Conservation (phyloP, 1,284 basidiomycete genomes). For the Exsudoporus floridanus region DNA sequence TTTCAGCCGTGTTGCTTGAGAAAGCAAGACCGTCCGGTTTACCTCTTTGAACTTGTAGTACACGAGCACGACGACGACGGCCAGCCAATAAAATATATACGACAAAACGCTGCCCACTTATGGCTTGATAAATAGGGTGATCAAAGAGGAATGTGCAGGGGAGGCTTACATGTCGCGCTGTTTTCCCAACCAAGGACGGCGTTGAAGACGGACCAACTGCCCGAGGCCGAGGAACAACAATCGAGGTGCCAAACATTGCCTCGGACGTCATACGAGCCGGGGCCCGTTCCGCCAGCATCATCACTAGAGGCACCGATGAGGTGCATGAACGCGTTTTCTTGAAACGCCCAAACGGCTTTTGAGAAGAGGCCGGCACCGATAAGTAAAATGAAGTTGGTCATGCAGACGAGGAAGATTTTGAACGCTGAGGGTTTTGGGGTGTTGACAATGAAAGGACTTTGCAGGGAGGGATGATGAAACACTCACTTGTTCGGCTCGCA, state of each 20-base stretch:
- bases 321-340: conserved; percentile 65
- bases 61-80: conserved; percentile 60
- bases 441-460: not conserved
- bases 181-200: conserved; percentile 80
- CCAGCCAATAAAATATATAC: conserved; percentile 82
- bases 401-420: conserved; percentile 80
- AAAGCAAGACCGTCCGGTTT: not conserved
- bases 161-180: conserved; percentile 52
- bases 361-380: conserved; percentile 90
- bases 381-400: conserved; percentile 87
- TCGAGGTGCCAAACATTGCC: conserved; percentile 86
- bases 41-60: conserved; percentile 72
- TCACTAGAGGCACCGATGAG: conserved; percentile 77
- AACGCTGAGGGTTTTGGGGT: conserved; percentile 45
- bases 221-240: conserved; percentile 74
- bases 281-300: conserved; percentile 76
- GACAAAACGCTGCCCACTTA: conserved; percentile 66
- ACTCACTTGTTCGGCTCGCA: conserved; percentile 68
- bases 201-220: conserved; percentile 73
- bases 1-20: not conserved
- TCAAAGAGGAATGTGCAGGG: not conserved
- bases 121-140: not conserved
- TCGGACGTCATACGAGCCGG: conserved; percentile 76
- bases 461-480: not conserved
- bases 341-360: conserved; percentile 67